Percentiles rank a stretch among this genome's conserved stretches.
Evolutionary conservation across 257 asterid genomes (phyloP).

Genomic region (Solanum pinnatisectum): DNA sequence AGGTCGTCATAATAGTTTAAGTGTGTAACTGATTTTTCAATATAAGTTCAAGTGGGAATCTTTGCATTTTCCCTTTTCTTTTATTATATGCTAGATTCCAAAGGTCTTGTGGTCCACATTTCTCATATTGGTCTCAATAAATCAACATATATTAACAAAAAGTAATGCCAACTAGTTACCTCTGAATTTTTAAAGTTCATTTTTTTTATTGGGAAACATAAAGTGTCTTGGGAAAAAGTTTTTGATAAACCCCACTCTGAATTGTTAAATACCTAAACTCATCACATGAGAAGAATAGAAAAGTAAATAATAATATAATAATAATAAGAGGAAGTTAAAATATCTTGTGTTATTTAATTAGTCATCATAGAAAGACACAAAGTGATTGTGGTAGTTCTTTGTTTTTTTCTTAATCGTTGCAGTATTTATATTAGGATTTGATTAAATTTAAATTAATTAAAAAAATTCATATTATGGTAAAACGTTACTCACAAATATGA

Average conservation of each 20-base stretch:
- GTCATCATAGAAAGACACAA: neutral
- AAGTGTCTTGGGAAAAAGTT: neutral
- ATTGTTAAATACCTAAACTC: neutral
- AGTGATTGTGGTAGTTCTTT: no score
- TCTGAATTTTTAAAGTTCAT: neutral
- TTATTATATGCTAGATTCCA: neutral
- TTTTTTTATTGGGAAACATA: neutral
- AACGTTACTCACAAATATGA: neutral
- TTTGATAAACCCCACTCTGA: neutral
- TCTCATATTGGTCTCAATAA: neutral
- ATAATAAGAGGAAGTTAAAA: neutral
- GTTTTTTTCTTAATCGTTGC: neutral
- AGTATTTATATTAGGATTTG: accelerated
- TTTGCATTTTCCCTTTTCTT: no score
- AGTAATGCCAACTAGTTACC: neutral
- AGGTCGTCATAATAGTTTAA: no score
- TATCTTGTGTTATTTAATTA: neutral
- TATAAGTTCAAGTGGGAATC: no score
- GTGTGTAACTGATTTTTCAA: no score
- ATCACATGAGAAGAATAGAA: neutral
- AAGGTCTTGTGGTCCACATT: neutral
- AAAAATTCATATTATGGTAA: accelerated
- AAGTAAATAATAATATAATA: neutral
- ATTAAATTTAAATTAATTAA: neutral
- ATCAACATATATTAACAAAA: neutral